Evolutionary conservation across 2,329 filamentous ascomycete genomes (phyloP), one percentile per base, ranked within the genome.

Genomic region (Hyphodiscus sp.): DNA sequence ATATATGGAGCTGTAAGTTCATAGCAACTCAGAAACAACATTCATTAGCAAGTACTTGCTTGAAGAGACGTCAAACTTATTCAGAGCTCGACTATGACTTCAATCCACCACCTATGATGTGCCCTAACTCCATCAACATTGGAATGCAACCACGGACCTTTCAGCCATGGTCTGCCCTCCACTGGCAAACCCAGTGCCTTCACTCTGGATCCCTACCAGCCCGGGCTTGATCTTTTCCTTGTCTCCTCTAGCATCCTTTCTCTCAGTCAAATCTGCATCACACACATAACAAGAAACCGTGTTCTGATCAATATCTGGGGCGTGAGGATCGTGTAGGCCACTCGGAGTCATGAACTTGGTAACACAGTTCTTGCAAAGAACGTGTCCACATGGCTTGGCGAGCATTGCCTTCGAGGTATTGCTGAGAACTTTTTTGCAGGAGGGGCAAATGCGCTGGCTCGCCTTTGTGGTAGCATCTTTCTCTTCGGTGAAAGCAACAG

Each of bases 111-210:
- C 3, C 23, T 26, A 26, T 26, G 23, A 26, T 26, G 23, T 26
- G 4, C 8, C 23, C 23, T 26, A 8, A n/a, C n/a, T n/a, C n/a
- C 23, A 26, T 48, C 56, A 94, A 67, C 89, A 92, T 67, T 95
- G 89, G 69, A 96, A 96, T 0, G 85, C 86, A 18, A 95, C 83
- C 0, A 87, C 86, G 2, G 79, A 73, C 68, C 85, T 94, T 71
- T 87, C 87, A 16, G 95, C 90, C 63, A 88, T 81, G 65, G 87
- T 95, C 49, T 81, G 80, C 2, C 94, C 92, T n/a, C 86, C 85
- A 4, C 89, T 87, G 4, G 92, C 91, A 70, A 96, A 97, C 0
- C 92, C 92, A 0, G 92, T 97, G 0, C 92, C 92, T 63, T 96
- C 92, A 38, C 86, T 89, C 61, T 81, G 84, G 47, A 97, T 79